Evolutionary conservation across 2,329 filamentous ascomycete species (phyloP).

Genomic region (Tympanopsis confertula): DNA sequence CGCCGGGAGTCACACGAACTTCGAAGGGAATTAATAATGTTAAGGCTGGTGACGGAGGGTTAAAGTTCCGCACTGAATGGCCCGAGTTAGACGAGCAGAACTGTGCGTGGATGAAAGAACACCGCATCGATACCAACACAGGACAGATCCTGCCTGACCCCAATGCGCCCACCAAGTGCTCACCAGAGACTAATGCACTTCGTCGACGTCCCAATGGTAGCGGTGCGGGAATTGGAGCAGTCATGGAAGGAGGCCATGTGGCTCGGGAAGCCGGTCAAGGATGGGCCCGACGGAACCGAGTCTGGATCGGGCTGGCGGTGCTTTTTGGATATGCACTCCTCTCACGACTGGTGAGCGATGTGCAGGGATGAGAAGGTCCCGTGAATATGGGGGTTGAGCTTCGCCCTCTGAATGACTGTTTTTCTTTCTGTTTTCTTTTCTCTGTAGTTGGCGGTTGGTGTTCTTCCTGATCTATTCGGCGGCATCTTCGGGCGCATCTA

Average conservation of each 20-base stretch:
- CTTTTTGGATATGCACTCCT: slow-evolving; percentile 47
- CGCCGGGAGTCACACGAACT: slow-evolving; percentile 20
- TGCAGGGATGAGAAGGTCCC: background rate
- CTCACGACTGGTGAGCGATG: slow-evolving; percentile 38
- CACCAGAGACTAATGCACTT: slow-evolving; percentile 42
- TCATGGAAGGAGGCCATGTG: slow-evolving; percentile 44
- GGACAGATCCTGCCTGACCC: slow-evolving; percentile 39
- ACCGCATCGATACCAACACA: slow-evolving; percentile 66
- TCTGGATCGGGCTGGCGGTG: slow-evolving; percentile 35
- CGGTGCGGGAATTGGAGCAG: slow-evolving; percentile 33
- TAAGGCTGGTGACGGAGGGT: slow-evolving; percentile 82
- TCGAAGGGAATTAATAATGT: slow-evolving; percentile 58
- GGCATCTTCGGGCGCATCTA: too few relatives aligned
- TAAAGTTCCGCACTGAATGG: slow-evolving; percentile 84
- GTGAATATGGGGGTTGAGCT: background rate
- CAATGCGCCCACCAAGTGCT: slow-evolving; percentile 25
- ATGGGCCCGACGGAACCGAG: slow-evolving; percentile 45
- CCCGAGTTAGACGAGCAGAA: slow-evolving; percentile 81
- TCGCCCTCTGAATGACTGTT: background rate
- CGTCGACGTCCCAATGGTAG: slow-evolving; percentile 38
- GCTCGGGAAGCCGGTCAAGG: slow-evolving; percentile 45
- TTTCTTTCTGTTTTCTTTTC: background rate
- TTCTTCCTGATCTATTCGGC: background rate
- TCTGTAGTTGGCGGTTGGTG: background rate
- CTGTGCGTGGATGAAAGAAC: slow-evolving; percentile 79